These are phyloP conservation scores for Ophiostoma montium DNA, from an alignment of 2,329 filamentous ascomycete species.

Conservation along the genomic window DNA sequence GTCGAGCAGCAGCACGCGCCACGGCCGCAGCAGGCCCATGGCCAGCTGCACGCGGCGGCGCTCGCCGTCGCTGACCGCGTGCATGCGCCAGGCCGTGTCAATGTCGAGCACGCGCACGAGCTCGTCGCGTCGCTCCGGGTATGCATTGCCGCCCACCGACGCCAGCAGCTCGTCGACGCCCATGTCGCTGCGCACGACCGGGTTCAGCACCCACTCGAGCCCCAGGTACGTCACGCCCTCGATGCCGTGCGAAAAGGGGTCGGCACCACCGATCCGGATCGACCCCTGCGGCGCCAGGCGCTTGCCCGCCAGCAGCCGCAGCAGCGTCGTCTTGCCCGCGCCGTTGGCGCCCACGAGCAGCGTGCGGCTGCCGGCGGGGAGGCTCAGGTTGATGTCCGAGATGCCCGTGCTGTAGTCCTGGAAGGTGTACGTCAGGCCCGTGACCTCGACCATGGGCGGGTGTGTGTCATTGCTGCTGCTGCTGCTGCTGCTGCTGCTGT, in stretches of 20 bases:
- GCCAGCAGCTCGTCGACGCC: conserved; percentile 74
- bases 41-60: conserved; percentile 81
- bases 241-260: conserved; percentile 81
- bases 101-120: conserved; percentile 81
- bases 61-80: conserved; percentile 89
- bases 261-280: conserved; percentile 66
- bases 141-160: conserved; percentile 76
- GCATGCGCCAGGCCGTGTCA: conserved; percentile 86
- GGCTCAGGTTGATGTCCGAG: conserved; percentile 53
- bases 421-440: conserved; percentile 74
- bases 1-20: conserved; percentile 81
- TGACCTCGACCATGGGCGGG: conserved; percentile 55
- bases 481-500: too few species aligned
- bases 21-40: conserved; percentile 87
- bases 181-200: conserved; percentile 90
- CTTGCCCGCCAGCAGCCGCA: conserved; percentile 89
- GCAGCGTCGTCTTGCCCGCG: conserved; percentile 90
- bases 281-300: conserved; percentile 67
- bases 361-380: conserved; percentile 74
- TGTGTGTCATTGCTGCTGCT: conserved; percentile 9
- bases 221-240: conserved; percentile 96
- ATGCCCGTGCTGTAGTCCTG: conserved; percentile 74
- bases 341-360: conserved; percentile 93
- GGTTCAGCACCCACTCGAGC: conserved; percentile 95
- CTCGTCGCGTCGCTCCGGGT: conserved; percentile 70